These are phyloP conservation scores for Nigrospora sphaerica DNA, from an alignment of 2,329 filamentous ascomycete species.

Conservation along the genomic window DNA sequence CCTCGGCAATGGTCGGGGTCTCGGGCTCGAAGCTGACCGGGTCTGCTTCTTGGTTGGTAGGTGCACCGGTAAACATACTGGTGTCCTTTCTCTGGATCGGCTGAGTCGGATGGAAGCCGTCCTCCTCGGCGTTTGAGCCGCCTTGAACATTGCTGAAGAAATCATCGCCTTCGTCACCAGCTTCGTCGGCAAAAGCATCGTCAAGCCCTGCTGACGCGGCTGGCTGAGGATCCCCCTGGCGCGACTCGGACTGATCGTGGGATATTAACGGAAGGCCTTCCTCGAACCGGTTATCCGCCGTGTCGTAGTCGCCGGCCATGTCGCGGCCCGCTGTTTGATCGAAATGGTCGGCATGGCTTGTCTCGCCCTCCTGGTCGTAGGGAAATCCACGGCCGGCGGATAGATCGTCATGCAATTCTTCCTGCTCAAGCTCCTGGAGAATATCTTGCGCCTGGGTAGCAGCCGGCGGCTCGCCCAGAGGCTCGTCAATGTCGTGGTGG, in stretches of 20 bases:
- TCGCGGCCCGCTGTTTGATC: constrained; percentile 36
- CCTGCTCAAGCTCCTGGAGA: constrained; percentile 43
- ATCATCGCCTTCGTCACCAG: constrained; percentile 44
- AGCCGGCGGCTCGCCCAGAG: constrained; percentile 32
- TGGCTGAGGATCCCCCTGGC: constrained; percentile 11
- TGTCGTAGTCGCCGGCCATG: constrained; percentile 30
- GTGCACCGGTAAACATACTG: constrained; percentile 51
- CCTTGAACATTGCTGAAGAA: constrained; percentile 53
- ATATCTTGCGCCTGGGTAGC: constrained; percentile 47
- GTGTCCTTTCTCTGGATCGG: constrained; percentile 63
- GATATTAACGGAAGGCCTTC: constrained; percentile 62
- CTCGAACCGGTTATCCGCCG: constrained; percentile 55
- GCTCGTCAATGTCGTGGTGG: constrained; percentile 17
- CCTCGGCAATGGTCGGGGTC: constrained; percentile 14
- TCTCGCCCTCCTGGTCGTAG: constrained; percentile 6
- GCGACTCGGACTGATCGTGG: constrained; percentile 18
- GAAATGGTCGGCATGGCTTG: constrained; percentile 11
- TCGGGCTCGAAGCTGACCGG: constrained; percentile 11
- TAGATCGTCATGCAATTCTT: constrained; percentile 33
- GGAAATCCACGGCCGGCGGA: constrained; percentile 14
- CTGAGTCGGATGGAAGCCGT: constrained; percentile 17
- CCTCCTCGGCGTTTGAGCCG: constrained; percentile 17
- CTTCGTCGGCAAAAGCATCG: constrained; percentile 35
- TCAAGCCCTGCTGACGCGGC: constrained; percentile 11
- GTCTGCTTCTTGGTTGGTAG: constrained; percentile 2